These are phyloP conservation scores for Neurospora sp. DNA, from an alignment of 495 filamentous ascomycete species.

Conservation along the genomic window DNA sequence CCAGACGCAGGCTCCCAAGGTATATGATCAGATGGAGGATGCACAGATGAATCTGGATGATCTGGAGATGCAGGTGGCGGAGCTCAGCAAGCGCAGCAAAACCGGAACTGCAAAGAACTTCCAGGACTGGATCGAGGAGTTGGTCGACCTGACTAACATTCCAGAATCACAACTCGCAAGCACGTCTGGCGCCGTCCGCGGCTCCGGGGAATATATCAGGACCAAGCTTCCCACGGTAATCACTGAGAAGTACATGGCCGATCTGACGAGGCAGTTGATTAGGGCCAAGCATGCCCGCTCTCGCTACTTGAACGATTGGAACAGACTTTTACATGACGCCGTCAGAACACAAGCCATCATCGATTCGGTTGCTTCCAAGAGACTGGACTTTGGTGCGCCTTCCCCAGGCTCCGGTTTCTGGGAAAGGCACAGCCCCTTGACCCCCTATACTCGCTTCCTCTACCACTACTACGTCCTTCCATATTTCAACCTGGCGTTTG, in stretches of 20 bases:
- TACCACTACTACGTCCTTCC: slow-evolving; percentile 63
- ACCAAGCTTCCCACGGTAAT: slow-evolving; percentile 63
- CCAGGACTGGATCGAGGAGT: slow-evolving; percentile 88
- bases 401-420: slow-evolving; percentile 44
- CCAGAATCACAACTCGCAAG: slow-evolving; percentile 50
- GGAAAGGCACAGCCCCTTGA: slow-evolving; percentile 53
- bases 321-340: slow-evolving; percentile 60
- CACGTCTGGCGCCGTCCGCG: slow-evolving; percentile 25
- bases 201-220: slow-evolving; percentile 26
- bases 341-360: slow-evolving; percentile 69
- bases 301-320: slow-evolving; percentile 80
- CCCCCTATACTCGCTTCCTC: slow-evolving; percentile 75
- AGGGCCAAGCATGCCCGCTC: slow-evolving; percentile 73
- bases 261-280: slow-evolving; percentile 69
- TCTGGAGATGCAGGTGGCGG: slow-evolving; percentile 65
- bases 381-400: slow-evolving; percentile 58
- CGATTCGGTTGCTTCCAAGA: slow-evolving; percentile 71
- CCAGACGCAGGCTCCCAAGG: slow-evolving; percentile 66
- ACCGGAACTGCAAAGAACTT: slow-evolving; percentile 71
- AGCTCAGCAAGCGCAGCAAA: slow-evolving; percentile 64
- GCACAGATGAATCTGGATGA: slow-evolving; percentile 71
- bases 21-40: slow-evolving; percentile 83
- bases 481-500: slow-evolving; percentile 47
- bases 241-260: slow-evolving; percentile 86
- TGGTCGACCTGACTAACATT: slow-evolving; percentile 62